Evolutionary conservation across 148 eudicot genomes (phyloP).

Genomic region (Beta vulgaris): DNA sequence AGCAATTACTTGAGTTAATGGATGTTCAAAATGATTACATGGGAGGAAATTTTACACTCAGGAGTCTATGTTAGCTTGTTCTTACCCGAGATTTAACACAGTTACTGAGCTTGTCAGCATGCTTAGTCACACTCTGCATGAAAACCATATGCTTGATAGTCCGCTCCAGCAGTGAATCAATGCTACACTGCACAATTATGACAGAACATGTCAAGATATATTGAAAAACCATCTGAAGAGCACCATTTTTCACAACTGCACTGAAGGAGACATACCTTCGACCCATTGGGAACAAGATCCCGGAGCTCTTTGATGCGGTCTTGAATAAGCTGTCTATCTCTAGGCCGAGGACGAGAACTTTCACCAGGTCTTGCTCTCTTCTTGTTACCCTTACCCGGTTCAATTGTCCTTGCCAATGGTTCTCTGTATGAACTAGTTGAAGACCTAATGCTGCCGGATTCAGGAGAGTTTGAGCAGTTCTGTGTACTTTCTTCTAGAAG

Average conservation of each 20-base stretch:
- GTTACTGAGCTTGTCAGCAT: slow-evolving; percentile 67
- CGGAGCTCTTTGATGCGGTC: slow-evolving; percentile 89
- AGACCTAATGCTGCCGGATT: slow-evolving; percentile 42
- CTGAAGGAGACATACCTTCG: slow-evolving; percentile 52
- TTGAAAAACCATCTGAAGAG: not conserved
- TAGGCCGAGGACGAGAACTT: slow-evolving; percentile 83
- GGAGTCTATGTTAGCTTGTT: not conserved
- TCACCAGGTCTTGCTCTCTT: slow-evolving; percentile 88
- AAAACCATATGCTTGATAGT: slow-evolving; percentile 92
- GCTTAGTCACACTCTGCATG: slow-evolving; percentile 73
- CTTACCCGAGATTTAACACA: slow-evolving; percentile 63
- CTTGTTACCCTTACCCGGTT: slow-evolving; percentile 44
- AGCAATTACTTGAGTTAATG: not conserved
- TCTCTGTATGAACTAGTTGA: slow-evolving; percentile 52
- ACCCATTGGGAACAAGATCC: slow-evolving; percentile 85
- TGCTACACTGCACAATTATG: slow-evolving; percentile 72
- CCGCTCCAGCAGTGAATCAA: slow-evolving; percentile 88
- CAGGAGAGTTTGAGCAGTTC: slow-evolving; percentile 57
- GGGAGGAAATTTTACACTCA: not conserved
- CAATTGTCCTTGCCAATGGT: slow-evolving; percentile 41
- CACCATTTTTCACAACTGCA: not conserved
- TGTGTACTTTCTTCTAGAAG: slow-evolving; percentile 42
- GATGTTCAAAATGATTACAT: not conserved
- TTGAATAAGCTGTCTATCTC: slow-evolving; percentile 94
- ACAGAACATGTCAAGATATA: slow-evolving; percentile 28